phyloP scores from a whole-genome alignment of 225 moss, liverwort and hornwort genomes.

The Anthoceros angustus region DNA sequence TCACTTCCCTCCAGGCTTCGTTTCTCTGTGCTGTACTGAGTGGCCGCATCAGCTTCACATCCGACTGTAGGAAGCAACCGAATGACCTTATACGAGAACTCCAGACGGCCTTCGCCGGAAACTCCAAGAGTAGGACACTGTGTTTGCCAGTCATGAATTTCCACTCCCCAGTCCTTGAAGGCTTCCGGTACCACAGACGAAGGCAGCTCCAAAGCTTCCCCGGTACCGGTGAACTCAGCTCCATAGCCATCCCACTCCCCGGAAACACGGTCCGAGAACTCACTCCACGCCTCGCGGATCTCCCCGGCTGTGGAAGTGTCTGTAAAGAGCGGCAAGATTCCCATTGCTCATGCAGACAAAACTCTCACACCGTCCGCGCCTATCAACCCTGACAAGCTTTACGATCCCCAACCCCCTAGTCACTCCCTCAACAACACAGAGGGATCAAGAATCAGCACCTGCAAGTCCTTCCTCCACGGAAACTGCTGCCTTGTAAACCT shows the following conservation, averaged over 20 bases:
- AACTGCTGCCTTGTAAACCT: background rate
- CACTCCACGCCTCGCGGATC: constrained; percentile 27
- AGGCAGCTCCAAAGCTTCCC: constrained; percentile 54
- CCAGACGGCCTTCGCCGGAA: constrained; percentile 14
- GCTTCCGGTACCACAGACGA: constrained; percentile 51
- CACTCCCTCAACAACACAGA: background rate
- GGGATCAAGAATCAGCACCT: background rate
- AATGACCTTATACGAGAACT: constrained; percentile 44
- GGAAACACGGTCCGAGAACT: constrained; percentile 37
- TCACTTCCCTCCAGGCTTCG: constrained; percentile 18
- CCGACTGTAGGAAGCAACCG: constrained; percentile 67
- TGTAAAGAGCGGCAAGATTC: background rate
- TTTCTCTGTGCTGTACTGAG: constrained; percentile 35
- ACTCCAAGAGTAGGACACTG: constrained; percentile 59
- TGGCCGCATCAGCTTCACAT: constrained; percentile 89
- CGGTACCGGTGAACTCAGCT: constrained; percentile 53
- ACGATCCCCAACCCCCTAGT: too few species aligned
- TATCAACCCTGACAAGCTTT: background rate
- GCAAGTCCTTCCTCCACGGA: background rate
- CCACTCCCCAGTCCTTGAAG: constrained; percentile 54
- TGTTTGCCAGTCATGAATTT: constrained; percentile 69
- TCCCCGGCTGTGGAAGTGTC: background rate
- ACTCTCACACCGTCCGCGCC: background rate
- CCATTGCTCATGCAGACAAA: background rate
- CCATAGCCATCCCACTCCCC: constrained; percentile 89